A percentile compares a stretch with the other conserved stretches of the same genome.
phyloP scores from a whole-genome alignment of 352 stramenopile genomes.

The Blastocystis sp. region DNA sequence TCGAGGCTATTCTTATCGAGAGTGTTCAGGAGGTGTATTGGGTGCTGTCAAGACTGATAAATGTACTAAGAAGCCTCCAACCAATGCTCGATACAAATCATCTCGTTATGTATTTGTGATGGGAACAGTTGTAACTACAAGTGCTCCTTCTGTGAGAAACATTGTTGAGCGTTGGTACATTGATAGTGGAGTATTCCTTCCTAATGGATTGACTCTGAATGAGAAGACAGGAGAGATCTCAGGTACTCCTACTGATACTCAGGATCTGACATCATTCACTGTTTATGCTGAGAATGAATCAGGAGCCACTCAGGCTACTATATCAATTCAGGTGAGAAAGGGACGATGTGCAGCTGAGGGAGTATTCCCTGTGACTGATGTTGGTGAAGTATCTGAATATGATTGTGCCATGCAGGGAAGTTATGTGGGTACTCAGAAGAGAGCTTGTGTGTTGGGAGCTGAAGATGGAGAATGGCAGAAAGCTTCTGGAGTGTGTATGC shows the following conservation, averaged over 20 bases:
- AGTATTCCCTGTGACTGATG: neutral
- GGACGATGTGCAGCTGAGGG: neutral
- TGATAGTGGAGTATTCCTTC: neutral
- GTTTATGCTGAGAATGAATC: neutral
- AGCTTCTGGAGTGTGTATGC: neutral
- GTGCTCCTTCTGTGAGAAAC: neutral
- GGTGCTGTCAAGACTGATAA: constrained; percentile 23
- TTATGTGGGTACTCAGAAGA: neutral
- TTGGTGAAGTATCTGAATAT: neutral
- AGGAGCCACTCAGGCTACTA: neutral
- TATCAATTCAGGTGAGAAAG: neutral
- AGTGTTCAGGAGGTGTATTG: neutral
- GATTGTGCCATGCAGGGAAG: neutral
- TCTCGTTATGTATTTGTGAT: neutral
- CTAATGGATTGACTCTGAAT: constrained; percentile 1
- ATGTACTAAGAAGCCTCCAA: neutral
- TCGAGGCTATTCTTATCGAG: neutral
- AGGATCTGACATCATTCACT: neutral
- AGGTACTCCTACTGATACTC: neutral
- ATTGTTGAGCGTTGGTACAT: constrained; percentile 2
- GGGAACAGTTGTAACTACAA: neutral
- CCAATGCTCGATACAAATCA: neutral
- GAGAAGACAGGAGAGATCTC: constrained; percentile 25
- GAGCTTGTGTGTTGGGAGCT: neutral
- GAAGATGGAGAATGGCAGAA: constrained; percentile 18